Base-by-base conservation (phyloP, 306 rosid genomes). In the Vigna reflexopilosa region DNA sequence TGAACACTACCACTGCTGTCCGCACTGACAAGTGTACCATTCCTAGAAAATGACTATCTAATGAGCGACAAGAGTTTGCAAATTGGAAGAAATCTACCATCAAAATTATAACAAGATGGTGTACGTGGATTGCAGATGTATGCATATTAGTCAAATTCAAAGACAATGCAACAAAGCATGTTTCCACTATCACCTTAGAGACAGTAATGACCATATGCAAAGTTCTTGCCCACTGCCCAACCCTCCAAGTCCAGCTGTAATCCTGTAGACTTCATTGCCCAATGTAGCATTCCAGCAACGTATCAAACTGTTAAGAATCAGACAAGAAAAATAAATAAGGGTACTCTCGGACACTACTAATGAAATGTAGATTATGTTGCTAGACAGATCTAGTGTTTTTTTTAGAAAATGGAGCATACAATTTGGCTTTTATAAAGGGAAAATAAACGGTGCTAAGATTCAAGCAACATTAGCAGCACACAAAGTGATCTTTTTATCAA, bases 1-100 rank as follows among this genome's bases (percentile, higher is more conserved):
- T 93, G 98, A 73, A 96, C 98, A 54, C 96, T 93, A 17, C 99
- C 99, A 74, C 88, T 87, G 88, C 99, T 93, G 89, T 96, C 99
- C 1, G 90, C 98, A 89, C 99, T 96, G 48, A 96, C 98, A 75
- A 96, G 99, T 52, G 93, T 89, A 82, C 97, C 99, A 52, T 91
- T 86, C 89, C 99, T 96, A 85, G 75, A 82, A 26, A 73, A 81
- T 72, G 66, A 88, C 68, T 6, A 57, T 26, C 19, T 9, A 71
- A 44, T 81, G 73, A 77, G 57, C 3, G 64, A 86, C 24, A 68
- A 77, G 9, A 16, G 74, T 7, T 82, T 32, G 55, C 40, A 70
- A 50, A 75, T 54, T 80, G 72, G 17, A 50, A 54, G 24, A 34
- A 72, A 47, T 26, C 44, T 54, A 32, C 69, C 45, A 49, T 76